Evolutionary conservation across 495 filamentous ascomycete species (phyloP).

Genomic region (Friedmanniomyces simplex): DNA sequence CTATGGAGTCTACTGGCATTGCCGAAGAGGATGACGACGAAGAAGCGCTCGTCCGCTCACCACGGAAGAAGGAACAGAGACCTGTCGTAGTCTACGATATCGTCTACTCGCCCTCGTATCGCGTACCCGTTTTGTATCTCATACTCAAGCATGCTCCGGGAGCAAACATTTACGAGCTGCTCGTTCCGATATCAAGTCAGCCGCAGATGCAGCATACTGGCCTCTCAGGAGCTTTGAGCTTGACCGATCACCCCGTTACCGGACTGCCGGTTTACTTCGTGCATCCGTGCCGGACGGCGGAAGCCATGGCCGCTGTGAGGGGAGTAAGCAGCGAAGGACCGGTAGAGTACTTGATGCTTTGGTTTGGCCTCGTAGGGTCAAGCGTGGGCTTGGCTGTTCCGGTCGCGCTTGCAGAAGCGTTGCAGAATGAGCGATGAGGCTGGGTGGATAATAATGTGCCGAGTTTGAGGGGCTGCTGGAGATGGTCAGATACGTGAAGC

Average conservation of each 20-base stretch:
- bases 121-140: slow-evolving; percentile 50
- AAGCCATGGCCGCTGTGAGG: slow-evolving; percentile 51
- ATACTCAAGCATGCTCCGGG: slow-evolving; percentile 38
- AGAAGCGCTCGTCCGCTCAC: background rate
- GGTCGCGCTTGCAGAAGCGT: slow-evolving; percentile 31
- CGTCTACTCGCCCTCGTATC: slow-evolving; percentile 48
- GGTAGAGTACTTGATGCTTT: slow-evolving; percentile 63
- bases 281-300: slow-evolving; percentile 77
- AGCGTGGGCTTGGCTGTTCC: slow-evolving; percentile 65
- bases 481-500: background rate
- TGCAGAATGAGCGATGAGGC: background rate
- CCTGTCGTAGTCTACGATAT: slow-evolving; percentile 40
- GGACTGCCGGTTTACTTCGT: slow-evolving; percentile 67
- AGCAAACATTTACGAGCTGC: slow-evolving; percentile 55
- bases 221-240: slow-evolving; percentile 64
- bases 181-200: slow-evolving; percentile 57
- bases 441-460: background rate
- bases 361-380: slow-evolving; percentile 67
- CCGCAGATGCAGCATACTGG: slow-evolving; percentile 47
- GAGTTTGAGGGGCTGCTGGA: too few relatives aligned
- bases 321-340: slow-evolving; percentile 42
- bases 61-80: background rate
- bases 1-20: too few relatives aligned
- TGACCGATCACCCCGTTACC: slow-evolving; percentile 67
- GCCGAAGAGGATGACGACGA: slow-evolving; percentile 4